Percentiles rank a stretch among this genome's conserved stretches.
phyloP scores from a whole-genome alignment of 2,329 filamentous ascomycete genomes.

The Rhinocladiella mackenziei region DNA sequence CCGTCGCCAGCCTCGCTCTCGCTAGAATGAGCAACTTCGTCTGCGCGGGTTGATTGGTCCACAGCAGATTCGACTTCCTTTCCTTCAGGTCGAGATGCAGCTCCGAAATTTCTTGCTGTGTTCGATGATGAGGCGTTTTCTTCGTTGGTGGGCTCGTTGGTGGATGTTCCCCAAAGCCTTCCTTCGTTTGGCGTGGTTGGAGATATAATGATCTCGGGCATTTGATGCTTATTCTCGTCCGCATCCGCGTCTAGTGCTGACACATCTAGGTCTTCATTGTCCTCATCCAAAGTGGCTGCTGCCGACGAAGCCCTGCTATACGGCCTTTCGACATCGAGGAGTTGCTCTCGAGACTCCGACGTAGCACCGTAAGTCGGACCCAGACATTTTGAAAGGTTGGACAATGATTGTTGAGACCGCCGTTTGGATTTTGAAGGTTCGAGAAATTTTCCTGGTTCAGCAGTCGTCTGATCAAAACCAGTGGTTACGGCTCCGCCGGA shows the following conservation, averaged over 20 bases:
- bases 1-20: background rate
- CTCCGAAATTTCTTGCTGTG: too few species aligned
- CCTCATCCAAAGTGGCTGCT: slow-evolving; percentile 28
- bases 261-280: slow-evolving; percentile 24
- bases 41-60: background rate
- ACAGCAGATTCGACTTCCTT: background rate
- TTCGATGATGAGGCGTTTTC: background rate
- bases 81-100: too few species aligned
- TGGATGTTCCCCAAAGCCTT: background rate
- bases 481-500: background rate
- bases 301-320: slow-evolving; percentile 27
- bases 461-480: too few species aligned
- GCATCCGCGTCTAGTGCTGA: slow-evolving; percentile 19
- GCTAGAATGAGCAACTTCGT: background rate
- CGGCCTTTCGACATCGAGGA: slow-evolving; percentile 16
- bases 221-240: slow-evolving; percentile 35
- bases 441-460: background rate
- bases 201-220: slow-evolving; percentile 25
- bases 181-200: slow-evolving; percentile 4
- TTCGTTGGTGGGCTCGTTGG: background rate
- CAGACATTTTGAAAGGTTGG: slow-evolving; percentile 15
- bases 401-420: slow-evolving; percentile 20
- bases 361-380: slow-evolving; percentile 6
- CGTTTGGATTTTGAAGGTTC: slow-evolving; percentile 12
- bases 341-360: slow-evolving; percentile 26